Evolutionary conservation across 192 early-diverging fungal genomes (phyloP), one percentile per base, ranked within the genome.

Genomic region (Linnemannia zychae): DNA sequence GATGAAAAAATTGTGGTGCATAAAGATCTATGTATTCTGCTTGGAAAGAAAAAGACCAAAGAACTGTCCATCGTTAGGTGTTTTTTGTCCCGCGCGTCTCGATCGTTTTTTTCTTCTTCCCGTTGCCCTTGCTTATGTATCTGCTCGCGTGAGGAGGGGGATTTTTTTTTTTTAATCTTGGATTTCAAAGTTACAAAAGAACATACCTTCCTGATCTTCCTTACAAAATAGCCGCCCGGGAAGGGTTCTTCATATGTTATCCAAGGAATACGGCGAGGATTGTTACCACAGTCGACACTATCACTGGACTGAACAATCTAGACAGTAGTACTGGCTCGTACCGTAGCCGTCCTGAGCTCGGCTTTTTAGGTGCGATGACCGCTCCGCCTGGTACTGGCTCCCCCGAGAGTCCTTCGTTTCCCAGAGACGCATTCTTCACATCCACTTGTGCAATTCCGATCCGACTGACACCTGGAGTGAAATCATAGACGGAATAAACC

Each of bases 401-500:
- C 7, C 75, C 75, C 3, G 66, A 76, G 33, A 76, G 66, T n/a
- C 75, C 75, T 44, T 77, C 75, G 49, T 77, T 49, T 1, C 67
- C 75, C 1, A 77, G 49, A 6, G 67, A 77, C 1, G 75, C 17
- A 17, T 50, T 77, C 12, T 17, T 77, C 28, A 77, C n/a, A 37
- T 77, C 52, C 24, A 77, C 67, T 20, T 53, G 49, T 36, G 67
- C 75, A 31, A 77, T 34, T 3, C 75, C 67, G 34, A 77, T 77
- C 67, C 67, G 53, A 7, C 75, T 69, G 2, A 48, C 47, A 0
- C 75, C 75, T 4, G 75, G 75, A 4, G 75, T 77, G 40, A 77
- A 77, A 57, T 77, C 75, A 49, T 77, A 77, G 11, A 77, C 75
- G 16, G 75, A 31, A 20, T 77, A 77, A 13, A 77, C 67, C 34